These are phyloP conservation scores for Cyclospora cayetanensis DNA, from an alignment of 169 alveolate genomes.

Conservation along the genomic window DNA sequence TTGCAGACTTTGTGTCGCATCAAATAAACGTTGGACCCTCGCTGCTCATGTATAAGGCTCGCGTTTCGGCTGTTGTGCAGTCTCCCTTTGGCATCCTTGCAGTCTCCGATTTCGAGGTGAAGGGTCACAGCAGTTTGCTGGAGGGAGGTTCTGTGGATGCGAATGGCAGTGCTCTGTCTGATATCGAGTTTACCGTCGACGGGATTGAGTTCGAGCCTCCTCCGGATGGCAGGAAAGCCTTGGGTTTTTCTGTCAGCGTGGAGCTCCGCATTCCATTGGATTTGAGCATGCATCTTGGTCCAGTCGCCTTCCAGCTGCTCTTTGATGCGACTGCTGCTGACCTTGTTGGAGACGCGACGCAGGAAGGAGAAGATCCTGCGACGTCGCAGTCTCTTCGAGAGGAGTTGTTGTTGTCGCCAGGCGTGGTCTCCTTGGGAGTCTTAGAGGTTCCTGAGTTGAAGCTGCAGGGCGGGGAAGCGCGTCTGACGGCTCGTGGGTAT, in stretches of 20 bases:
- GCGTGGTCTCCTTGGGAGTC: neutral
- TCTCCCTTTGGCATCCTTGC: slow-evolving; percentile 3
- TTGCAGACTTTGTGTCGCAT: neutral
- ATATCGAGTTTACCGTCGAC: neutral
- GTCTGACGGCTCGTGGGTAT: neutral
- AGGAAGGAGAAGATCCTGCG: neutral
- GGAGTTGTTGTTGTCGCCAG: neutral
- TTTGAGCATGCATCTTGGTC: slow-evolving; percentile 10
- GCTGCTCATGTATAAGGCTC: neutral
- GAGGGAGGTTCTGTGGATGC: neutral
- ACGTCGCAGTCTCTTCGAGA: neutral
- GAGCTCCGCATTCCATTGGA: slow-evolving; percentile 27
- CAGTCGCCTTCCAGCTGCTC: slow-evolving; percentile 13
- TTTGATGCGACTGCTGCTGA: neutral
- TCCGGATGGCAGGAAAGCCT: neutral
- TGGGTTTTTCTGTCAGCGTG: neutral
- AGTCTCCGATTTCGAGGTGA: neutral
- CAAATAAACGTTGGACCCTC: neutral
- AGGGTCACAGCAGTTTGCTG: neutral
- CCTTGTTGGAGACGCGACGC: neutral
- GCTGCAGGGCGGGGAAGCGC: neutral
- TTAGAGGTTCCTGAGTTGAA: neutral
- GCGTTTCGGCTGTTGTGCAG: neutral
- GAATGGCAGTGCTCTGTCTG: neutral
- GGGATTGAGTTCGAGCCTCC: neutral